Base-by-base conservation (phyloP, 805 yeast species). In the Myxozyma melibiosi region DNA sequence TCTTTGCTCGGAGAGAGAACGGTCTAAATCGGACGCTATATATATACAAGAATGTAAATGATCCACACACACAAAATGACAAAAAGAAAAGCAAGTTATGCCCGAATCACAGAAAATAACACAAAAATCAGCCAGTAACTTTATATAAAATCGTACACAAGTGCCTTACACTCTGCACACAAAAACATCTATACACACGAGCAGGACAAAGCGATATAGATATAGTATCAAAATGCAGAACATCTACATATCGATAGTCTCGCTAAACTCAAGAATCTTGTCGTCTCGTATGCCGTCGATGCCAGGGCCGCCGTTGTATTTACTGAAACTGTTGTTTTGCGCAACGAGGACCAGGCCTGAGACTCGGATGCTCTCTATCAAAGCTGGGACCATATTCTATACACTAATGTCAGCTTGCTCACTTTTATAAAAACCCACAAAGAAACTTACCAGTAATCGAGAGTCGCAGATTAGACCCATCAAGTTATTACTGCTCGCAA, bases 381-480 rank as follows among this genome's bases (percentile, higher is more conserved):
- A 72, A 51, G 85, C 84, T 0, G 96, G 95, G 42, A 90, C 90
- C 28, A 90, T 46, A 14, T 42, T 61, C 59, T 50, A 45, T 3
- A 33, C 7, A 14, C 2, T 24, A 30, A 13, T 20, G 48, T 39
- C 28, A 51, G 31, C 38, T 43, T 14, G 33, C 14, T 9, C 11
- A 1, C 34, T n/a, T n/a, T n/a, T n/a, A n/a, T n/a, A n/a, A 22
- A 3, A 14, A 7, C 37, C 3, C 4, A 38, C 2, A 25, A 31
- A 31, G n/a, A 13, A 46, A 45, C 57, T 74, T 37, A 79, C 74
- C 55, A 92, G 74, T 53, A 94, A 68, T 54, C 85, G 84, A 27
- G 83, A 79, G 0, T 96, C 90, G 22, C 89, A 81, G 24, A 90
- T 83, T 9, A 94, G 70, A 16, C 99, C 99, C 62, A 94, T 77